Conservation (phyloP, 2,329 filamentous ascomycete genomes). For the Paraphaeosphaeria minitans region DNA sequence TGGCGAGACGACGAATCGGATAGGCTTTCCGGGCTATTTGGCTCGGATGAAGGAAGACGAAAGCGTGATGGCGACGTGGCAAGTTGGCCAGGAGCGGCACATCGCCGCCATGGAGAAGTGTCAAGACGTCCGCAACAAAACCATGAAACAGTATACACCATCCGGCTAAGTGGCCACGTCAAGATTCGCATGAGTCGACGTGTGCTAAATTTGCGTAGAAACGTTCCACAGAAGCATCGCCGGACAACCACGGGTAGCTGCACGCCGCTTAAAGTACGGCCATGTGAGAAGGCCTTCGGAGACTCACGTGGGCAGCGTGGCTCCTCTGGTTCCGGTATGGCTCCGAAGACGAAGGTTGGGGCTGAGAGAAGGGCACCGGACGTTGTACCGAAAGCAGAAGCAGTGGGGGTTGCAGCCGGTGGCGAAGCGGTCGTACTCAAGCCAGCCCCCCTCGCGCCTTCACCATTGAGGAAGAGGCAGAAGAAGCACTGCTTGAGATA, state of each 20-base stretch:
- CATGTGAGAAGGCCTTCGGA: background rate
- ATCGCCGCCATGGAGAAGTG: constrained; percentile 56
- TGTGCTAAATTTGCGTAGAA: background rate
- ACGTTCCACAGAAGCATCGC: background rate
- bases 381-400: background rate
- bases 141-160: constrained; percentile 25
- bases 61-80: constrained; percentile 66
- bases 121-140: constrained; percentile 38
- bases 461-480: background rate
- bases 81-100: constrained; percentile 64
- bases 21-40: constrained; percentile 64
- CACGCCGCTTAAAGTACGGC: background rate
- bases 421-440: background rate
- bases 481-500: background rate
- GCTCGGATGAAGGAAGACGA: constrained; percentile 68
- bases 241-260: background rate
- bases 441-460: background rate
- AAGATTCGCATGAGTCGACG: background rate
- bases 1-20: constrained; percentile 55
- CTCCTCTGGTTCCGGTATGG: background rate
- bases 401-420: background rate
- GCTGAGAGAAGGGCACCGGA: constrained; percentile 3
- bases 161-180: constrained; percentile 6
- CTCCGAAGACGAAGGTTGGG: background rate
- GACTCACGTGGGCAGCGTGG: background rate